Percentiles rank a stretch among this genome's conserved stretches.
phyloP scores from a whole-genome alignment of 2,329 filamentous ascomycete genomes.

The Trichophyton equinum region DNA sequence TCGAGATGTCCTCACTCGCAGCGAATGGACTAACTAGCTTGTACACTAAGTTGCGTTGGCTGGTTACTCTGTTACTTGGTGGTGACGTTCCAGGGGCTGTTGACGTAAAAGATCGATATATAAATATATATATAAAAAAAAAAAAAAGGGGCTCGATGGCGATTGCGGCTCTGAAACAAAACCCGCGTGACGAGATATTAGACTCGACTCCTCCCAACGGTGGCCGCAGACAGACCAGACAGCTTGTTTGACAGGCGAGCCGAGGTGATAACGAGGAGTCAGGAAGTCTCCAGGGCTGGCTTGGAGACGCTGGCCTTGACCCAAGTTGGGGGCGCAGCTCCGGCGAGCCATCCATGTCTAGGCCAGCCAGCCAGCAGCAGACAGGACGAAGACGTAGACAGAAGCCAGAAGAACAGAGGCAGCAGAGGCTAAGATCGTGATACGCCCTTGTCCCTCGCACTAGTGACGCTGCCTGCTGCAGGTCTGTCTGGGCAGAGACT shows the following conservation, averaged over 20 bases:
- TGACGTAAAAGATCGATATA: not conserved
- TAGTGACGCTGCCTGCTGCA: not conserved
- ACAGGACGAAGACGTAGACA: too few relatives aligned
- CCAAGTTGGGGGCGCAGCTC: not conserved
- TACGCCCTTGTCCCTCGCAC: not conserved
- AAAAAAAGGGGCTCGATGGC: not conserved
- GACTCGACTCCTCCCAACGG: not conserved
- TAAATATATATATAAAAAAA: too few relatives aligned
- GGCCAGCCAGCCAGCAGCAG: too few relatives aligned
- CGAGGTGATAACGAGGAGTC: too few relatives aligned
- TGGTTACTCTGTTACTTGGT: too few relatives aligned
- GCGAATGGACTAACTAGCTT: too few relatives aligned
- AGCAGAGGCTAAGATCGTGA: not conserved
- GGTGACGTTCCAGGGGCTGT: not conserved
- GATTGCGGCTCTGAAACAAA: not conserved
- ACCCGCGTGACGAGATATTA: not conserved
- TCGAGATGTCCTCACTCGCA: too few relatives aligned
- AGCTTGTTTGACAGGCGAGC: too few relatives aligned
- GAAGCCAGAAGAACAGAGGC: too few relatives aligned
- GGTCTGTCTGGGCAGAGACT: not conserved
- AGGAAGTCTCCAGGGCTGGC: too few relatives aligned
- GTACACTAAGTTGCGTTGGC: too few relatives aligned
- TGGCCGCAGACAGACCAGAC: too few relatives aligned
- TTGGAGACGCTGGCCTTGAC: not conserved
- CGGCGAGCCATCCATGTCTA: not conserved